phyloP scores from a whole-genome alignment of 139 green algal species.

The Auxenochlorella pyrenoidosa region DNA sequence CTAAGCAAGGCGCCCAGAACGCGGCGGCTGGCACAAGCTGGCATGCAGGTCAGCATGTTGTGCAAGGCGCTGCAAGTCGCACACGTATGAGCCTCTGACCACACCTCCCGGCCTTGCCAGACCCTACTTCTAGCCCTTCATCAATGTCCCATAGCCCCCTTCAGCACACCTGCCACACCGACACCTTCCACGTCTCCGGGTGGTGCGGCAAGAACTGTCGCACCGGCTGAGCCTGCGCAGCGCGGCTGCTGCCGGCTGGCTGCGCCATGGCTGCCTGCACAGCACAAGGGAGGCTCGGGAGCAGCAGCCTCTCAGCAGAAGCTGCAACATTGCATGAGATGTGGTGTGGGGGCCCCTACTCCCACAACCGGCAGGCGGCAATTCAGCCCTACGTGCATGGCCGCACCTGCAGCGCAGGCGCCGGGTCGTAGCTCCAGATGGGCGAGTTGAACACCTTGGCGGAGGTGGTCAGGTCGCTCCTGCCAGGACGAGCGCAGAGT shows the following conservation, averaged over 20 bases:
- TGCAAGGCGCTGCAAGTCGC: no score
- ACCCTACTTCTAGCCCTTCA: no score
- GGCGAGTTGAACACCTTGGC: conserved; percentile 59
- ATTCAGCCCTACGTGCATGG: no score
- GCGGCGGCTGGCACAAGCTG: not conserved
- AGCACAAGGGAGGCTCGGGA: not conserved
- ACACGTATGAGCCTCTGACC: no score
- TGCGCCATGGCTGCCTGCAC: not conserved
- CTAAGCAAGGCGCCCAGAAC: no score
- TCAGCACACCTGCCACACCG: conserved; percentile 70
- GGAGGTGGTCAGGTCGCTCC: conserved; percentile 57
- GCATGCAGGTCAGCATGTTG: not conserved
- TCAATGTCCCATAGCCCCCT: no score
- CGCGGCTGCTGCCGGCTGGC: not conserved
- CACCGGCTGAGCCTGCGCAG: not conserved
- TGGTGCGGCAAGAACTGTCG: conserved; percentile 61
- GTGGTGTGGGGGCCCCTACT: no score
- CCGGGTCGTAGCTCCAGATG: conserved; percentile 72
- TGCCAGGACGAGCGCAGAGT: not conserved
- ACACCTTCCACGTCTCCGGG: conserved; percentile 72
- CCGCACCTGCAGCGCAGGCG: conserved; percentile 12
- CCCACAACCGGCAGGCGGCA: no score
- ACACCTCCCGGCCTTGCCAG: no score
- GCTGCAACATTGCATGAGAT: no score
- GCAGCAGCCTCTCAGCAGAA: not conserved